A percentile compares a stretch with the other conserved stretches of the same genome.
These are phyloP conservation scores for Trametopsis cervina DNA, from an alignment of 768 basidiomycete genomes.

Conservation along the genomic window DNA sequence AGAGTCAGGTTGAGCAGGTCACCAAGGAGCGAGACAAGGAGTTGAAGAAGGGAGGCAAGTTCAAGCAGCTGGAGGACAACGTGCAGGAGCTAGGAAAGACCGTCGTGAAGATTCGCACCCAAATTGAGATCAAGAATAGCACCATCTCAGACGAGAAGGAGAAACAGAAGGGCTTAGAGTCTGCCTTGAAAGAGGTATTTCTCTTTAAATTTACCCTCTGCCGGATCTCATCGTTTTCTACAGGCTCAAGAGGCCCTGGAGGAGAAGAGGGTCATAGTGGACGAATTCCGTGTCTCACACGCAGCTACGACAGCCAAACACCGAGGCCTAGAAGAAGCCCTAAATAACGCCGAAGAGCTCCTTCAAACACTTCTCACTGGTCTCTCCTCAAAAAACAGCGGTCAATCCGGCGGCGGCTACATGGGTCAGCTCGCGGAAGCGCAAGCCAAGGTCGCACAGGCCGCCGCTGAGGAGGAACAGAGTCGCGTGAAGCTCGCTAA, in stretches of 20 bases:
- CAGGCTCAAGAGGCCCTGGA: conserved; percentile 53
- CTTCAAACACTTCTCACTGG: conserved; percentile 93
- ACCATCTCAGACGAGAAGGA: conserved; percentile 76
- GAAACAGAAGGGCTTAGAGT: conserved; percentile 42
- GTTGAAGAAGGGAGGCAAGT: conserved; percentile 86
- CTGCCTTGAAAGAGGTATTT: conserved; percentile 57
- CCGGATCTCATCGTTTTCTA: neutral
- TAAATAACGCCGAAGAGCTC: conserved; percentile 81
- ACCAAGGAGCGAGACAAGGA: conserved; percentile 78
- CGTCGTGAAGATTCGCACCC: conserved; percentile 75
- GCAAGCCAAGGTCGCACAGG: conserved; percentile 65
- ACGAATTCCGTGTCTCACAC: conserved; percentile 46
- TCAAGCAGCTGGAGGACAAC: conserved; percentile 78
- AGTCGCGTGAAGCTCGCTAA: conserved; percentile 67
- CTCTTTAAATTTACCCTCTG: neutral
- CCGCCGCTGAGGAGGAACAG: conserved; percentile 80
- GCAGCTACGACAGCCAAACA: conserved; percentile 64
- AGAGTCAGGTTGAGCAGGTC: conserved; percentile 60
- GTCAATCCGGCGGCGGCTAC: conserved; percentile 81
- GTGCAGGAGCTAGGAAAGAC: conserved; percentile 74
- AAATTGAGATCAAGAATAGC: conserved; percentile 73
- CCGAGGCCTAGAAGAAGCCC: conserved; percentile 47
- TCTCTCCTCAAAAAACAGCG: conserved; percentile 61
- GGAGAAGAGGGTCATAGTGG: conserved; percentile 57
- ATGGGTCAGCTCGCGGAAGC: conserved; percentile 94